Evolutionary conservation across 208 protist genomes (phyloP).

Genomic region (Novymonas esmeraldas): DNA sequence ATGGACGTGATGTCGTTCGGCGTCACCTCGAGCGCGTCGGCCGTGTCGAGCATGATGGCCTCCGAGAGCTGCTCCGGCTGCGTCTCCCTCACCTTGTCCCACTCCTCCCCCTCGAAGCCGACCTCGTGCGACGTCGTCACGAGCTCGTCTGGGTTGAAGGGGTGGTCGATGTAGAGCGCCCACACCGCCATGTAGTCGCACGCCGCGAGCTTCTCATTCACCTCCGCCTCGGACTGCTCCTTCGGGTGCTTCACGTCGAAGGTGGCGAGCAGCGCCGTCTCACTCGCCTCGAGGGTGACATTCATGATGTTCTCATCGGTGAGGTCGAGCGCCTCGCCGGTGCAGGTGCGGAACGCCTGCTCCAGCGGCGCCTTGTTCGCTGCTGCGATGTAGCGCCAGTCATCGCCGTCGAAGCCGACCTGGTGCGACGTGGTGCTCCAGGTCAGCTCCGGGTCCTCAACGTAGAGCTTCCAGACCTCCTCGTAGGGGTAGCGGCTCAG

Average conservation of each 20-base stretch:
- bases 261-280: conserved; percentile 24
- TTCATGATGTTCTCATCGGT: conserved; percentile 37
- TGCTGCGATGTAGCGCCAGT: conserved; percentile 58
- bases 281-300: conserved; percentile 36
- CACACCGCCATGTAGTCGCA: conserved; percentile 57
- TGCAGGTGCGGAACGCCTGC: conserved; percentile 35
- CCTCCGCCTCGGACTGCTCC: conserved; percentile 32
- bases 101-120: conserved; percentile 62
- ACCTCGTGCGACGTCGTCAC: conserved; percentile 40
- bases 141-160: conserved; percentile 31
- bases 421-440: conserved; percentile 46
- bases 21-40: conserved; percentile 36
- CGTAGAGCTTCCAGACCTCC: conserved; percentile 48
- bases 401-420: conserved; percentile 75
- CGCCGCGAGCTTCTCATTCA: conserved; percentile 42
- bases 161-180: conserved; percentile 50
- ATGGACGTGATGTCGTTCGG: conserved; percentile 37
- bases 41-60: conserved; percentile 52
- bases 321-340: conserved; percentile 32
- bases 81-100: conserved; percentile 53
- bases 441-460: conserved; percentile 24
- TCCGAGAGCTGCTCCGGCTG: conserved; percentile 37
- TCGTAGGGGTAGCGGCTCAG: conserved; percentile 44
- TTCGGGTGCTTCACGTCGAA: conserved; percentile 54
- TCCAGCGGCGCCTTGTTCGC: conserved; percentile 29